Evolutionary conservation across 1,284 basidiomycete genomes (phyloP).

Genomic region (Moesziomyces sp.): DNA sequence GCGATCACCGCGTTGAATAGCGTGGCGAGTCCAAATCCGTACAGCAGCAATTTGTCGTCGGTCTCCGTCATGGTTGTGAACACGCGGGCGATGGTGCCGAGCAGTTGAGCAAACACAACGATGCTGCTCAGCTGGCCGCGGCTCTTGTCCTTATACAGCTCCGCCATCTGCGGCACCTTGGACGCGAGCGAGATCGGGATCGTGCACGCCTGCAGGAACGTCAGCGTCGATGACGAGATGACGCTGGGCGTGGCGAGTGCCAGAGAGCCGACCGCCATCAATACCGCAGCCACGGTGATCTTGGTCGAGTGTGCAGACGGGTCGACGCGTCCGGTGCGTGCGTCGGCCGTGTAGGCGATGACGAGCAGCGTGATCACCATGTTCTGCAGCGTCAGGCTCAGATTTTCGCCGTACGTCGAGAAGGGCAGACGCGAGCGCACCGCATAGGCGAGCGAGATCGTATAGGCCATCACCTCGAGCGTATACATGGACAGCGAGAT

Average conservation of each 20-base stretch:
- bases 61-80: constrained; percentile 67
- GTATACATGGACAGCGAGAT: constrained; percentile 73
- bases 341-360: constrained; percentile 56
- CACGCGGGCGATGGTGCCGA: constrained; percentile 63
- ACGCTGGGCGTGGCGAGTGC: constrained; percentile 54
- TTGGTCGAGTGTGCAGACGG: constrained; percentile 45
- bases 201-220: constrained; percentile 59
- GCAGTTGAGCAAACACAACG: constrained; percentile 66
- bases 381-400: constrained; percentile 66
- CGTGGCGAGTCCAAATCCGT: constrained; percentile 64
- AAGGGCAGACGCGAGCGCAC: constrained; percentile 86
- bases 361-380: constrained; percentile 65
- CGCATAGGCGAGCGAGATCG: constrained; percentile 83
- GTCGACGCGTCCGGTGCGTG: constrained; percentile 26
- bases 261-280: constrained; percentile 83
- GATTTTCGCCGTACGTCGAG: constrained; percentile 82
- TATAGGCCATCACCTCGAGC: constrained; percentile 82
- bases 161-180: constrained; percentile 66
- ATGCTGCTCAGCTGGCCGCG: constrained; percentile 64
- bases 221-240: constrained; percentile 46
- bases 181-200: constrained; percentile 65
- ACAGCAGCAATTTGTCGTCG: constrained; percentile 63
- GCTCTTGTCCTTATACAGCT: constrained; percentile 61
- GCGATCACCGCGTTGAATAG: constrained; percentile 66
- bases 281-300: constrained; percentile 75